Percentiles rank a stretch among this genome's conserved stretches.
Conservation (phyloP, 176 grass and related monocot genomes). For the Oryza meridionalis region DNA sequence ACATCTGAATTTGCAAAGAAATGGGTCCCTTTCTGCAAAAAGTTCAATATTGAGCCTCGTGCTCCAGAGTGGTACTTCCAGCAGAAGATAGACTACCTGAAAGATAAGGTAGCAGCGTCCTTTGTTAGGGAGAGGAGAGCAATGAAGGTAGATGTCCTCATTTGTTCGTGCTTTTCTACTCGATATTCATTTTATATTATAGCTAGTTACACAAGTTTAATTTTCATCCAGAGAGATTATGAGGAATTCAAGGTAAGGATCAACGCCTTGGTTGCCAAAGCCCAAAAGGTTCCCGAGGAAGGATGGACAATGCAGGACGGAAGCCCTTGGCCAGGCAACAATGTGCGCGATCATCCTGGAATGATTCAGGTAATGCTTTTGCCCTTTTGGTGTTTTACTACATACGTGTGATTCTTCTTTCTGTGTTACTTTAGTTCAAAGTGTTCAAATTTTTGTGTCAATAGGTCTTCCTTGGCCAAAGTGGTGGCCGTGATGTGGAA, state of each 20-base stretch:
- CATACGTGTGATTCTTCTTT: background rate
- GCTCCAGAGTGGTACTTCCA: constrained; percentile 93
- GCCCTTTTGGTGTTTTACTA: constrained; percentile 6
- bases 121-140: constrained; percentile 93
- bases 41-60: constrained; percentile 80
- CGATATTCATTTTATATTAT: constrained; percentile 25
- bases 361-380: constrained; percentile 82
- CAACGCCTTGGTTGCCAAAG: constrained; percentile 89
- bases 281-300: constrained; percentile 92
- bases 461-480: constrained; percentile 97
- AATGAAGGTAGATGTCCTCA: constrained; percentile 68
- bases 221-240: constrained; percentile 76
- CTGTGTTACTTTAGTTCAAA: background rate
- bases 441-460: constrained; percentile 27
- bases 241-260: constrained; percentile 96
- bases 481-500: constrained; percentile 81
- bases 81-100: constrained; percentile 94
- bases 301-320: constrained; percentile 98
- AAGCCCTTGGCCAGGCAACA: constrained; percentile 95
- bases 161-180: constrained; percentile 29
- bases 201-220: constrained; percentile 13
- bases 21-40: constrained; percentile 93
- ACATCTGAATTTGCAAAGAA: constrained; percentile 99
- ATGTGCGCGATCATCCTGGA: constrained; percentile 89
- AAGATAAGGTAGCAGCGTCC: constrained; percentile 74